Percentiles rank a stretch among this genome's conserved stretches.
These are phyloP conservation scores for Aspergillus thermomutatus DNA, from an alignment of 2,329 filamentous ascomycete genomes.

Conservation along the genomic window DNA sequence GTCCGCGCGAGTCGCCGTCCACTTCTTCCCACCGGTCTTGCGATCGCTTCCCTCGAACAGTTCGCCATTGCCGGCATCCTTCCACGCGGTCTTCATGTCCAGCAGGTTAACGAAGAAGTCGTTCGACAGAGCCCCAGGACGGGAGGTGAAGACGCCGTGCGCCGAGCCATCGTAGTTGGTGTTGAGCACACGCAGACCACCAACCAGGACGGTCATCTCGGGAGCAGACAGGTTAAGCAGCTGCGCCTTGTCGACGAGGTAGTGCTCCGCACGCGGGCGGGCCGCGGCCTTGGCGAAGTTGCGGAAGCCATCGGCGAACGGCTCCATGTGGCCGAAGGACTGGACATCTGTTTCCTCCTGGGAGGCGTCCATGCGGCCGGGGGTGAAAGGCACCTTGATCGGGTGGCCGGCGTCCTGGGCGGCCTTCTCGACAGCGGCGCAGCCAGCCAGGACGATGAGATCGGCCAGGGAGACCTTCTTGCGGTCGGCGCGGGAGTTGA, in stretches of 20 bases:
- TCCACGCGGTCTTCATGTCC: conserved; percentile 65
- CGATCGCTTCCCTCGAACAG: conserved; percentile 63
- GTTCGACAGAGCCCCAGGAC: conserved; percentile 67
- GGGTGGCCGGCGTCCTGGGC: conserved; percentile 40
- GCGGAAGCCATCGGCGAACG: conserved; percentile 71
- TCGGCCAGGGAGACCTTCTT: conserved; percentile 79
- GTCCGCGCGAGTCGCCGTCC: conserved; percentile 66
- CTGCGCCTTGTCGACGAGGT: conserved; percentile 68
- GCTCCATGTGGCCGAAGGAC: conserved; percentile 65
- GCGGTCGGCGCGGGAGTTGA: conserved; percentile 55
- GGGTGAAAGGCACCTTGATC: conserved; percentile 65
- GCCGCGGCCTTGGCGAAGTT: conserved; percentile 66
- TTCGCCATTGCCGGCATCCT: conserved; percentile 52
- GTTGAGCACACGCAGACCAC: conserved; percentile 67
- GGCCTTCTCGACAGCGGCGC: conserved; percentile 69
- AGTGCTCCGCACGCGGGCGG: conserved; percentile 64
- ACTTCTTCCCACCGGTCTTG: conserved; percentile 64
- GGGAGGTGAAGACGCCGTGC: conserved; percentile 65
- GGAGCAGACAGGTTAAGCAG: conserved; percentile 68
- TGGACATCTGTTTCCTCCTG: conserved; percentile 68
- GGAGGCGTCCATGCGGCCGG: conserved; percentile 68
- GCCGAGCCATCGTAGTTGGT: conserved; percentile 68
- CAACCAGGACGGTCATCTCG: conserved; percentile 67
- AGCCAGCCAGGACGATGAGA: conserved; percentile 71
- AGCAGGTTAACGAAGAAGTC: conserved; percentile 82